phyloP scores from a whole-genome alignment of 1,284 basidiomycete genomes.

The Cutaneotrichosporon arboriforme region DNA sequence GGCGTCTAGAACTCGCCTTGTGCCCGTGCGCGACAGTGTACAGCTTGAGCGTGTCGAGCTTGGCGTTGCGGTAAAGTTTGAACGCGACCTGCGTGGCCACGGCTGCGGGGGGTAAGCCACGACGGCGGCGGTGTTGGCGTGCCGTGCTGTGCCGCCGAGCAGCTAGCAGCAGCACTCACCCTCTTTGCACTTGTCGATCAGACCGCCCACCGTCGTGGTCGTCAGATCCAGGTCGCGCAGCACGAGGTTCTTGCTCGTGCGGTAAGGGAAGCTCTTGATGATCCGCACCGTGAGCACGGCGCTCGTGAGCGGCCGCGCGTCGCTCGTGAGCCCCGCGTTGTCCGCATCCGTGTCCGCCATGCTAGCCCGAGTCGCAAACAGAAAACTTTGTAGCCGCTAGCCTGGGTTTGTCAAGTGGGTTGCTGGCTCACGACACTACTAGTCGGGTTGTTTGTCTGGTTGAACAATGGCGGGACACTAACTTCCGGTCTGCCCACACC shows the following conservation, averaged over 20 bases:
- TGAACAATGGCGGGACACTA: too few relatives aligned
- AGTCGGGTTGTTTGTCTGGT: too few relatives aligned
- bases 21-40: constrained; percentile 92
- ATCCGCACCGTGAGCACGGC: constrained; percentile 60
- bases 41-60: constrained; percentile 82
- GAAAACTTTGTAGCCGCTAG: too few relatives aligned
- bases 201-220: constrained; percentile 63
- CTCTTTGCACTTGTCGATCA: constrained; percentile 67
- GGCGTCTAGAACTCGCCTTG: constrained; percentile 50
- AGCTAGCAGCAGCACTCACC: too few relatives aligned
- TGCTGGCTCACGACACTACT: too few relatives aligned
- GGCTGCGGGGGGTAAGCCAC: too few relatives aligned
- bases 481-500: too few relatives aligned
- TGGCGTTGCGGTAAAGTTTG: constrained; percentile 73
- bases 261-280: constrained; percentile 90
- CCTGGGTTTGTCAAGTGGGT: too few relatives aligned
- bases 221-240: constrained; percentile 76
- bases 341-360: too few relatives aligned
- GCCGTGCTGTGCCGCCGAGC: too few relatives aligned
- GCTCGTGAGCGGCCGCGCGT: constrained; percentile 27
- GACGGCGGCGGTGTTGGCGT: too few relatives aligned
- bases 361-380: too few relatives aligned
- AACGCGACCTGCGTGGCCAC: constrained; percentile 68
- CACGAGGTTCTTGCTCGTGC: constrained; percentile 83
- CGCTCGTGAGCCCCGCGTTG: constrained; percentile 19